phyloP scores from a whole-genome alignment of 805 yeast species.

The Metschnikowia shivogae region DNA sequence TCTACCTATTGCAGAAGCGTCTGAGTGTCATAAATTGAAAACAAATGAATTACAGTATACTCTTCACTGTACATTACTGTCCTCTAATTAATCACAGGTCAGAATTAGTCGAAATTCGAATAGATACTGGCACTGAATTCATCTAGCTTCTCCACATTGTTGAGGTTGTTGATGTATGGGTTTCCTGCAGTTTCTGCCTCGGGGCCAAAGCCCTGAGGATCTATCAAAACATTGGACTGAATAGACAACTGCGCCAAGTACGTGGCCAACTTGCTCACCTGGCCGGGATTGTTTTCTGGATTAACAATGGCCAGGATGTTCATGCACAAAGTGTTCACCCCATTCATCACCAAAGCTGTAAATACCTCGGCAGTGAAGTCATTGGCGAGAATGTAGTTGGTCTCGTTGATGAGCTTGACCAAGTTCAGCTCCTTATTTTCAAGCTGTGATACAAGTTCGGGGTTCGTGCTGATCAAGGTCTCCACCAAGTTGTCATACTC shows the following conservation, averaged over 20 bases:
- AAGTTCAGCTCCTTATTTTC: conserved; percentile 36
- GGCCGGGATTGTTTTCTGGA: conserved; percentile 16
- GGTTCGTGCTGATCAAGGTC: conserved; percentile 47
- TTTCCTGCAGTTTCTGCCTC: conserved; percentile 34
- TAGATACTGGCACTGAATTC: conserved; percentile 89
- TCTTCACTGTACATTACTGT: conserved; percentile 1
- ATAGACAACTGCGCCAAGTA: conserved; percentile 65
- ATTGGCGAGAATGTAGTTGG: conserved; percentile 38
- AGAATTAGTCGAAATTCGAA: conserved; percentile 56
- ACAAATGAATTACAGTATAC: neutral
- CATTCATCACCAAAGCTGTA: conserved; percentile 29
- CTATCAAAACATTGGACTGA: conserved; percentile 53
- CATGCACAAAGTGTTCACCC: conserved; percentile 32
- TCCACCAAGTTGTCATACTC: conserved; percentile 37
- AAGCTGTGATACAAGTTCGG: conserved; percentile 35
- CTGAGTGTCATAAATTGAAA: too few species aligned
- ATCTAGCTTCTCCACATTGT: conserved; percentile 57
- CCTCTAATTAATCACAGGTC: neutral
- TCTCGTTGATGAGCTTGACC: conserved; percentile 42
- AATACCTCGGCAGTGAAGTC: conserved; percentile 29
- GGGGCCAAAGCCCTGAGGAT: conserved; percentile 35
- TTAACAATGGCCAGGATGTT: conserved; percentile 29
- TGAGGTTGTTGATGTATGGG: conserved; percentile 33
- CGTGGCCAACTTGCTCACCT: conserved; percentile 49
- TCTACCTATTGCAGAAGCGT: too few species aligned